Conservation (phyloP, 345 rosid genomes). For the Gossypium australe region DNA sequence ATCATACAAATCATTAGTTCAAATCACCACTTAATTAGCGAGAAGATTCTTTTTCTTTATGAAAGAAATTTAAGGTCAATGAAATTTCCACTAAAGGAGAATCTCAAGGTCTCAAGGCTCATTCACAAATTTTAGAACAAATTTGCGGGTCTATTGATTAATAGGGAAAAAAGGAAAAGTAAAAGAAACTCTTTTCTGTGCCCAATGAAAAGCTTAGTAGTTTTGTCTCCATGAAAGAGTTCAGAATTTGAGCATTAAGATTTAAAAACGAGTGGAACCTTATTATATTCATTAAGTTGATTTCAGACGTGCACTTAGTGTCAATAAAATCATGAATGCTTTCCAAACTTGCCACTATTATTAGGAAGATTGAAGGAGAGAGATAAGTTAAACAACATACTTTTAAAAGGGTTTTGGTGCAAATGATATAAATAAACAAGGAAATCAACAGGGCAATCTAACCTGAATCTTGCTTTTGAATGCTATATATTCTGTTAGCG, state of each 20-base stretch:
- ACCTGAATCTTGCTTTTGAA: slow-evolving; percentile 19
- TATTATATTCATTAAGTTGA: not conserved
- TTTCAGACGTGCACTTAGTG: not conserved
- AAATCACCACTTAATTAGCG: slow-evolving; percentile 23
- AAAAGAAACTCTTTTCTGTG: not conserved
- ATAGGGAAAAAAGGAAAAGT: not conserved
- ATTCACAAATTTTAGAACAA: not conserved
- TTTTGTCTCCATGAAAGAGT: slow-evolving; percentile 26
- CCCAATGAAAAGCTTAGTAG: slow-evolving; percentile 17
- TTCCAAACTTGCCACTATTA: not conserved
- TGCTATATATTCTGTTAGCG: not conserved
- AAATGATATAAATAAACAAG: not conserved
- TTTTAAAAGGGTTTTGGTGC: not conserved
- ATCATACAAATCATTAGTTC: slow-evolving; percentile 20
- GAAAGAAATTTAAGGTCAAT: slow-evolving; percentile 19
- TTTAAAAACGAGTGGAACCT: not conserved
- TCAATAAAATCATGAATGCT: not conserved
- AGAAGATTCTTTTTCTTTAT: slow-evolving; percentile 21
- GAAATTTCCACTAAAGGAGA: slow-evolving; percentile 21
- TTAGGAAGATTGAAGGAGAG: not conserved
- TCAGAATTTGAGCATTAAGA: slow-evolving; percentile 19
- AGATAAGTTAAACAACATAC: not conserved
- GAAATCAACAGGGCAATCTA: slow-evolving; percentile 17
- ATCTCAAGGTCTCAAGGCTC: slow-evolving; percentile 10
- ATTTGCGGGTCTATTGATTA: not conserved